Percentiles rank a stretch among this genome's conserved stretches.
Conservation (phyloP, 208 protist species). For the Leishmania braziliensis region DNA sequence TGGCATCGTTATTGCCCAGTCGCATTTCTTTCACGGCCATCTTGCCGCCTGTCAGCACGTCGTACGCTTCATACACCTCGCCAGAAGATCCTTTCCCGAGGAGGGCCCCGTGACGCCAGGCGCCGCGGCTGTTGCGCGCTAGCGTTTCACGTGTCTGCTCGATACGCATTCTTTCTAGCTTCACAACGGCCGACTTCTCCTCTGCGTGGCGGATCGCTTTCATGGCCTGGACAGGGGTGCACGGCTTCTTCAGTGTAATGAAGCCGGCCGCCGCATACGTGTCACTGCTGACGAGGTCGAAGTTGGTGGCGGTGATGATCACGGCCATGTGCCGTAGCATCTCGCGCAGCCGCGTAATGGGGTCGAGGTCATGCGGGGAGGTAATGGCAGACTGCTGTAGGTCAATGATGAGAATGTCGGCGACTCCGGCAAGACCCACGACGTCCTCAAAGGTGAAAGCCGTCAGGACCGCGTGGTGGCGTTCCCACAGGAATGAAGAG, state of each 20-base stretch:
- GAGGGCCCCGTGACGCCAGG: constrained; percentile 73
- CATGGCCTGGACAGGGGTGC: constrained; percentile 74
- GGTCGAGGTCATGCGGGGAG: constrained; percentile 45
- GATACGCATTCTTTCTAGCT: constrained; percentile 78
- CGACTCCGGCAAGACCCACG: constrained; percentile 64
- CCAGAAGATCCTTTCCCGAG: constrained; percentile 86
- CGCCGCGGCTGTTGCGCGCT: constrained; percentile 81
- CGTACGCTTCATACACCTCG: constrained; percentile 86
- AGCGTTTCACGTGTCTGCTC: constrained; percentile 77
- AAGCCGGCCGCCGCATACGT: constrained; percentile 84
- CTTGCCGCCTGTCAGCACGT: constrained; percentile 81
- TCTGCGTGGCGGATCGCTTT: constrained; percentile 76
- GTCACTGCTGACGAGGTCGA: constrained; percentile 59
- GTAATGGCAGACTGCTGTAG: constrained; percentile 75
- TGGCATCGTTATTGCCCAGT: constrained; percentile 56
- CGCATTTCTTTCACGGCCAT: constrained; percentile 92
- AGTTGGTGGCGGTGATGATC: constrained; percentile 69
- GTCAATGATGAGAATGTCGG: constrained; percentile 89
- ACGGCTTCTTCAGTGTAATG: constrained; percentile 86
- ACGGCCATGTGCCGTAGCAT: constrained; percentile 81
- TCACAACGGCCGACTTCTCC: constrained; percentile 71
- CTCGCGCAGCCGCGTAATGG: constrained; percentile 73
- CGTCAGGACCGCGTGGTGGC: constrained; percentile 85
- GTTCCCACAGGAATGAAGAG: constrained; percentile 86
- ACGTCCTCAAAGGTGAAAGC: constrained; percentile 76